Percentiles rank a stretch among this genome's conserved stretches.
Conservation (phyloP, 2,329 filamentous ascomycete genomes). For the Aplosporella prunicola region DNA sequence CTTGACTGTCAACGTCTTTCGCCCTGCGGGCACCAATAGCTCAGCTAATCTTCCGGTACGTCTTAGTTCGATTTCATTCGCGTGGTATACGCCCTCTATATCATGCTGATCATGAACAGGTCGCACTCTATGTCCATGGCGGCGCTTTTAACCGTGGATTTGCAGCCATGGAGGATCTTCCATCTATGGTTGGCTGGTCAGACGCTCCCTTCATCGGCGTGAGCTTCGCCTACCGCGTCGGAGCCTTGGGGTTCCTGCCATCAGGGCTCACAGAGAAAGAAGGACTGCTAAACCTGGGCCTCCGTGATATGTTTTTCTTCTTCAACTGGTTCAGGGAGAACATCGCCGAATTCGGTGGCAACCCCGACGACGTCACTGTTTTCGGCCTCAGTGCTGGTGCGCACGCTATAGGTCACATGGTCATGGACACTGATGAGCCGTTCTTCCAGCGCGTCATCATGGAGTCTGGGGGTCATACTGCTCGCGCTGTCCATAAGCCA, state of each 20-base stretch:
- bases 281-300: constrained; percentile 17
- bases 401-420: constrained; percentile 53
- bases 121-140: constrained; percentile 49
- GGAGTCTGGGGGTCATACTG: constrained; percentile 39
- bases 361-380: constrained; percentile 18
- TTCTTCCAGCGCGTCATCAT: constrained; percentile 40
- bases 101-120: too few species aligned
- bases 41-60: constrained; percentile 13
- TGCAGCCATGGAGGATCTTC: constrained; percentile 45
- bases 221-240: constrained; percentile 18
- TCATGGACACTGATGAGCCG: constrained; percentile 41
- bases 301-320: constrained; percentile 18
- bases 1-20: constrained; percentile 18
- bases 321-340: constrained; percentile 39
- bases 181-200: constrained; percentile 49
- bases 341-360: constrained; percentile 22
- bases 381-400: constrained; percentile 19
- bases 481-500: constrained; percentile 36
- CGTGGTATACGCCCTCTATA: too few species aligned
- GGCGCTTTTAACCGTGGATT: constrained; percentile 45
- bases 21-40: constrained; percentile 10
- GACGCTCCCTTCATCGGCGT: constrained; percentile 46
- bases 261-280: constrained; percentile 22
- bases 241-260: constrained; percentile 13
- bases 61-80: too few species aligned